Evolutionary conservation across 2,329 filamentous ascomycete species (phyloP).

Genomic region (Thermothelomyces thermophilus): DNA sequence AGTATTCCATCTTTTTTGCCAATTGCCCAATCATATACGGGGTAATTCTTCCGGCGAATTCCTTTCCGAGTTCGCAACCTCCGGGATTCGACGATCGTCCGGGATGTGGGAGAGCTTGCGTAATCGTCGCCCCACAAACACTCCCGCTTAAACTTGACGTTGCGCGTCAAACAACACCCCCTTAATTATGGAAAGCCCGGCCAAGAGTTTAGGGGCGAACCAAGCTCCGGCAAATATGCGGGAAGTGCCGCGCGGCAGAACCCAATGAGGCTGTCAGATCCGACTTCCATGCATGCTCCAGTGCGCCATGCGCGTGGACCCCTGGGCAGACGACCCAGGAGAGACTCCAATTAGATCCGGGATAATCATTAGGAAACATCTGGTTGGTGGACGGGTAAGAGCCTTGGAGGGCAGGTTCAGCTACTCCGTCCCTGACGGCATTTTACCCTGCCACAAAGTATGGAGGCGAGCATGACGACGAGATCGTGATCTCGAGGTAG

Average conservation of each 20-base stretch:
- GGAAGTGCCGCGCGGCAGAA: not conserved
- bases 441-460: not conserved
- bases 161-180: constrained; percentile 3
- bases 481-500: no score
- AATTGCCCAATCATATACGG: no score
- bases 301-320: not conserved
- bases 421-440: not conserved
- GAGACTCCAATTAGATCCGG: not conserved
- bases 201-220: not conserved
- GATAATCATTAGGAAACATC: constrained; percentile 1
- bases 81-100: not conserved
- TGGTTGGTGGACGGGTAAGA: not conserved
- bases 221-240: not conserved
- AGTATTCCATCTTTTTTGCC: no score
- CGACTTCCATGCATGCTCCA: not conserved
- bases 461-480: no score
- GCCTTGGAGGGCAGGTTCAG: not conserved
- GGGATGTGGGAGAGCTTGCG: constrained; percentile 11
- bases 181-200: constrained; percentile 3
- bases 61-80: not conserved
- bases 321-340: not conserved
- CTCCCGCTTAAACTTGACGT: not conserved
- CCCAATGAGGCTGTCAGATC: not conserved
- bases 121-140: constrained; percentile 3
- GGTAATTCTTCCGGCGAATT: not conserved